phyloP scores from a whole-genome alignment of 1,284 basidiomycete genomes.

The Sporisorium sorghi region DNA sequence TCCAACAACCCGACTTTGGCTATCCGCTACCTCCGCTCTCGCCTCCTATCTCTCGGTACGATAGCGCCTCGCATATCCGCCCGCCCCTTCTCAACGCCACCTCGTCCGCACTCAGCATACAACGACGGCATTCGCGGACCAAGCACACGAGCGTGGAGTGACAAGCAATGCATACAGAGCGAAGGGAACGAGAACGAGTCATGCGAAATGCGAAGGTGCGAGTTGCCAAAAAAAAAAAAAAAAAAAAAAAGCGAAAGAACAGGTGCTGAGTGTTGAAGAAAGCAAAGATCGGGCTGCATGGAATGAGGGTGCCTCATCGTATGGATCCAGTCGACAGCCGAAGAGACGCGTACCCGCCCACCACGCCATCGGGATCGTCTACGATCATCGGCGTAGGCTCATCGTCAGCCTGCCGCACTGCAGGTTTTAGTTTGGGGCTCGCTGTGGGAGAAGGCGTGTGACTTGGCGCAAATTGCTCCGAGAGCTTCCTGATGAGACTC shows the following conservation, averaged over 20 bases:
- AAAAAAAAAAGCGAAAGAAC: not conserved
- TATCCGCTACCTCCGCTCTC: not conserved
- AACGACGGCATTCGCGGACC: conserved; percentile 3
- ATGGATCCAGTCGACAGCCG: conserved; percentile 18
- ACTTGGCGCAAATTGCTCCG: conserved; percentile 33
- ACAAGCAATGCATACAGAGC: not conserved
- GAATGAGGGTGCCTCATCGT: conserved; percentile 9
- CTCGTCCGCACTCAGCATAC: not conserved
- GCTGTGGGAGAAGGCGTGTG: conserved; percentile 28
- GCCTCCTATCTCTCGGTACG: not conserved
- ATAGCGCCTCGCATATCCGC: conserved; percentile 6
- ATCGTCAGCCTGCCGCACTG: conserved; percentile 5
- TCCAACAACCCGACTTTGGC: not conserved
- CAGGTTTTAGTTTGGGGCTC: conserved; percentile 29
- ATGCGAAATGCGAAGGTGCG: not conserved
- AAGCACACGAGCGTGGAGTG: not conserved
- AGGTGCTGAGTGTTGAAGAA: not conserved
- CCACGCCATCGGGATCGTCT: conserved; percentile 9
- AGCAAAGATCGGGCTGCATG: not conserved
- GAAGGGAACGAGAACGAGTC: not conserved
- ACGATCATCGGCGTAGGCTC: conserved; percentile 16
- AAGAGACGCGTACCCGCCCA: not conserved
- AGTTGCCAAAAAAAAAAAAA: too few relatives aligned
- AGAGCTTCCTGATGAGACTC: conserved; percentile 36
- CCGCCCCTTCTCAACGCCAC: not conserved